phyloP scores from a whole-genome alignment of 768 basidiomycete genomes.

The Saitozyma sp. region DNA sequence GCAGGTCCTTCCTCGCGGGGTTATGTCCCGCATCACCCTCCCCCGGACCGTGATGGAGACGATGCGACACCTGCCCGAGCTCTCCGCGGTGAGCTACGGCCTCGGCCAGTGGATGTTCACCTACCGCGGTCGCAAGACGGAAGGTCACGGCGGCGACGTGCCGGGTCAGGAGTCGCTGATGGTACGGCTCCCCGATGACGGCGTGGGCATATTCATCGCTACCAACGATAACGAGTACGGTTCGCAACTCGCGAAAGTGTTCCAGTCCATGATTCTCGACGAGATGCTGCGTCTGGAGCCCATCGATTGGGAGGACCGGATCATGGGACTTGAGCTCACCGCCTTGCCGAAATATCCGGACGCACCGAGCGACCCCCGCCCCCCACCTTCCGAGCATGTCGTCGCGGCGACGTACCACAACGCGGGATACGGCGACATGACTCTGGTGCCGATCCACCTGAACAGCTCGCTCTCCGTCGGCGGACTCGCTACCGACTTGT shows the following conservation, averaged over 20 bases:
- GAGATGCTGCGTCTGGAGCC: slow-evolving; percentile 14
- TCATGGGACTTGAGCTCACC: neutral
- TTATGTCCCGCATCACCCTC: slow-evolving; percentile 13
- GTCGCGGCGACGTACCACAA: slow-evolving; percentile 10
- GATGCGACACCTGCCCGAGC: slow-evolving; percentile 5
- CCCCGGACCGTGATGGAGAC: slow-evolving; percentile 4
- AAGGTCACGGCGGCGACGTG: slow-evolving; percentile 33
- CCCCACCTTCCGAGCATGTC: slow-evolving; percentile 1
- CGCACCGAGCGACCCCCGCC: slow-evolving; percentile 1
- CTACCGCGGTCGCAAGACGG: slow-evolving; percentile 32
- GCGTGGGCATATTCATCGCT: slow-evolving; percentile 33
- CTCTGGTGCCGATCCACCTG: slow-evolving; percentile 11
- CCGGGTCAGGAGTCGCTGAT: slow-evolving; percentile 38
- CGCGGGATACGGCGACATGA: slow-evolving; percentile 13
- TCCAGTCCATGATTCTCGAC: slow-evolving; percentile 17
- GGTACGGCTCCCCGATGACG: slow-evolving; percentile 30
- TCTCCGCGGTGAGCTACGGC: slow-evolving; percentile 32
- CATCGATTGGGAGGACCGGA: slow-evolving; percentile 26
- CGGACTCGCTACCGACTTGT: neutral
- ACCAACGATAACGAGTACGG: slow-evolving; percentile 31
- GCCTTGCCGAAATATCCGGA: neutral
- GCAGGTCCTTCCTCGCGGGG: slow-evolving; percentile 19
- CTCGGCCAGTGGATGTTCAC: slow-evolving; percentile 27
- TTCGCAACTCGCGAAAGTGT: neutral
- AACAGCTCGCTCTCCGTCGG: neutral